Evolutionary conservation across 257 asterid species (phyloP).

Genomic region (Verbascum thapsus): DNA sequence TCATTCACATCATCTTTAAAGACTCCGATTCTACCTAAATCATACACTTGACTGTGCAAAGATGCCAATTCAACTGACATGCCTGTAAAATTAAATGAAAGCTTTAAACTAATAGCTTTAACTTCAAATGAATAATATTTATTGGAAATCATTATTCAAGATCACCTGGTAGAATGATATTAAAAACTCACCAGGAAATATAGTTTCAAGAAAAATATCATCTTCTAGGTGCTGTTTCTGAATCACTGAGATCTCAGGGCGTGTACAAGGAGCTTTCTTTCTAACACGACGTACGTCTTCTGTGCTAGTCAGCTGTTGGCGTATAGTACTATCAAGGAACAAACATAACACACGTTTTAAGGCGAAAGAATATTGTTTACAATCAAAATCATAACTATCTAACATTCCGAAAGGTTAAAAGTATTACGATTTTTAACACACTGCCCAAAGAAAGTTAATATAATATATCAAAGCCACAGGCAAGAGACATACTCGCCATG

Average conservation of each 20-base stretch:
- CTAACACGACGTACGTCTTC: conserved; percentile 85
- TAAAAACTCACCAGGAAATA: conserved; percentile 65
- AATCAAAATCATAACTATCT: conserved; percentile 19
- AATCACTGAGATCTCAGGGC: conserved; percentile 69
- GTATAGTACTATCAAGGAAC: conserved; percentile 61
- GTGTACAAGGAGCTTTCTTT: conserved; percentile 94
- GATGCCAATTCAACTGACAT: conserved; percentile 62
- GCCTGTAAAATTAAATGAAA: conserved; percentile 48
- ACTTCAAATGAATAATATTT: background rate
- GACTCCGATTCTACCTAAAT: conserved; percentile 57
- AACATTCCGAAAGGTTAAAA: conserved; percentile 23
- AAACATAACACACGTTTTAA: conserved; percentile 33
- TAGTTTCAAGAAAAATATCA: conserved; percentile 60
- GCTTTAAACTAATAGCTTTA: conserved; percentile 12
- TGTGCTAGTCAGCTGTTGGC: conserved; percentile 69
- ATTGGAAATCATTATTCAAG: conserved; percentile 6
- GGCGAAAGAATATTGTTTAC: background rate
- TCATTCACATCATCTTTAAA: conserved; percentile 37
- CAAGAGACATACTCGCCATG: conserved; percentile 87
- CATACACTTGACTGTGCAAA: conserved; percentile 54
- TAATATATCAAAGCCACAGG: conserved; percentile 10
- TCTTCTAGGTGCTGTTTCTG: conserved; percentile 71
- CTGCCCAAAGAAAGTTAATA: conserved; percentile 7
- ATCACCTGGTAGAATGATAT: conserved; percentile 21
- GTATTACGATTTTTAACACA: conserved; percentile 1